Evolutionary conservation across 495 filamentous ascomycete species (phyloP), one percentile per base, ranked within the genome.

Genomic region (Coniosporium apollinis): DNA sequence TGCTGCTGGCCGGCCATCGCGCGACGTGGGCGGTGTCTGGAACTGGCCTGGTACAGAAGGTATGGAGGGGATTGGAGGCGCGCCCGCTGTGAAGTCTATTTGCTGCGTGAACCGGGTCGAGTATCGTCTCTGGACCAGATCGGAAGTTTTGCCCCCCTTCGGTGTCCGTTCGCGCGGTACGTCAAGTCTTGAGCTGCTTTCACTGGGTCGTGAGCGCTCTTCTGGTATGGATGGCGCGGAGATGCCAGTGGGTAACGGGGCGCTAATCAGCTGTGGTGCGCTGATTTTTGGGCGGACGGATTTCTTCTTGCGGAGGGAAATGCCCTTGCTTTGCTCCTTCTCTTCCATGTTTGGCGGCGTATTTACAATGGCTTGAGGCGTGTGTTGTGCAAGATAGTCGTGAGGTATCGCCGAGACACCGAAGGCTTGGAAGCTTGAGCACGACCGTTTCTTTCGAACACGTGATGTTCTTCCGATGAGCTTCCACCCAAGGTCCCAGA

Each of bases 71-170:
- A 89, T 60, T 0, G 82, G 78, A 31, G 76, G 74, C 21, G 66
- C 74, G 30, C 59, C 65, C 28, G 59, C 61, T 38, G 69, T 65
- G 45, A 78, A 81, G 41, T 84, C 77, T 28, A 51, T 47, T 0
- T 80, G 79, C 8, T 76, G 57, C 44, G 81, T 81, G 54, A 94
- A 94, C 33, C 86, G 71, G 19, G 84, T 84, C 13, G 89, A 96
- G 55, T 94, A 96, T 37, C 89, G 66, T 38, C 82, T 66, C 58
- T 96, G 96, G 33, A 99, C 91, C 32, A 96, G 63, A 55, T 99
- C 91, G 15, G 83, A 76, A 3, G 86, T 93, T 60, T 81, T 53
- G 25, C 41, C 47, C 3, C 42, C 30, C 9, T 39, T 24, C 33
- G 38, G 33, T 11, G 43, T 39, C 19, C 46, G 22, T 36, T 42